phyloP scores from a whole-genome alignment of 768 basidiomycete genomes.

The Leccinum imitatum region DNA sequence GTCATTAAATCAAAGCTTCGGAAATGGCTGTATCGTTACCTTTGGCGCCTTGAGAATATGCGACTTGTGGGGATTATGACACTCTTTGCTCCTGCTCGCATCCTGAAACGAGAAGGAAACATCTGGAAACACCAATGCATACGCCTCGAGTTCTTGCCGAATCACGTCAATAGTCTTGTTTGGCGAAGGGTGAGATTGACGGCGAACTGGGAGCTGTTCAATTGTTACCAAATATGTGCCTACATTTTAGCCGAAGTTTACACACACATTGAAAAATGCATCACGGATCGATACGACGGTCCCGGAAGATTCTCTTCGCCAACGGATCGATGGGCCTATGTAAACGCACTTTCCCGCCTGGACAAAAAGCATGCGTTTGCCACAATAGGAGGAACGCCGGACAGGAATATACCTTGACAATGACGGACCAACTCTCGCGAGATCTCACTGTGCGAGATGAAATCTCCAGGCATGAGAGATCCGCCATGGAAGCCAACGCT shows the following conservation, averaged over 20 bases:
- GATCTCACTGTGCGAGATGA: constrained; percentile 68
- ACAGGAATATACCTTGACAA: constrained; percentile 60
- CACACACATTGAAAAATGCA: constrained; percentile 82
- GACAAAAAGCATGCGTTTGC: neutral
- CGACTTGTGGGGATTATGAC: constrained; percentile 37
- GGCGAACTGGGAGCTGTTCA: constrained; percentile 74
- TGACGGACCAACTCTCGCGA: constrained; percentile 69
- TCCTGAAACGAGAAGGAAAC: constrained; percentile 72
- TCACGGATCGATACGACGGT: constrained; percentile 85
- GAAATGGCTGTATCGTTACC: constrained; percentile 41
- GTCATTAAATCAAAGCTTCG: constrained; percentile 10
- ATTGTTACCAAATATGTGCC: constrained; percentile 4
- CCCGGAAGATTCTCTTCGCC: constrained; percentile 71
- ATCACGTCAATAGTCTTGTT: constrained; percentile 63
- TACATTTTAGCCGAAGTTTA: neutral
- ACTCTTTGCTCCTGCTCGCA: constrained; percentile 38
- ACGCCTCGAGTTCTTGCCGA: constrained; percentile 68
- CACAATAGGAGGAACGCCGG: neutral
- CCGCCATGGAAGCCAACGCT: constrained; percentile 63
- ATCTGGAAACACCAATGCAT: constrained; percentile 69
- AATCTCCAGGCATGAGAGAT: constrained; percentile 48
- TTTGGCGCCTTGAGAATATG: constrained; percentile 62
- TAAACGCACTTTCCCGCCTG: constrained; percentile 71
- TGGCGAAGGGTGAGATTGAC: constrained; percentile 63
- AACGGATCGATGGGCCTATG: constrained; percentile 69